These are phyloP conservation scores for Centella asiatica DNA, from an alignment of 129 eudicot genomes.

Conservation along the genomic window DNA sequence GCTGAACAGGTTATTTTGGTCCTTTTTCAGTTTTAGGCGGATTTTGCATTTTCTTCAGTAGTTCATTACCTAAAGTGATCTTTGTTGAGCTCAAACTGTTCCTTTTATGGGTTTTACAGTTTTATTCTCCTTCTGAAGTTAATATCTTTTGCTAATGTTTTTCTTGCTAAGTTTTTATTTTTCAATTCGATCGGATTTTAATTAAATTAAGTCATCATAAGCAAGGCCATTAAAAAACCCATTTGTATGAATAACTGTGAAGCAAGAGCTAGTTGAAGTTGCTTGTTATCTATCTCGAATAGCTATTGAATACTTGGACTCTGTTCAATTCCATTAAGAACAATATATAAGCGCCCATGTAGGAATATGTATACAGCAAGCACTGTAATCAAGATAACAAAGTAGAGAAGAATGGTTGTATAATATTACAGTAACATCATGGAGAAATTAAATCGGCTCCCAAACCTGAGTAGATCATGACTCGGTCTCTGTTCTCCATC, in stretches of 20 bases:
- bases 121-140: too few relatives aligned
- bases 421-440: slow-evolving; percentile 79
- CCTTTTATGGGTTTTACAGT: too few relatives aligned
- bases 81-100: too few relatives aligned
- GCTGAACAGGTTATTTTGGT: too few relatives aligned
- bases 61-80: too few relatives aligned
- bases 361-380: slow-evolving; percentile 86
- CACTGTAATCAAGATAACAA: slow-evolving; percentile 80
- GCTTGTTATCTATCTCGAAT: slow-evolving; percentile 57
- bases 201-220: too few relatives aligned
- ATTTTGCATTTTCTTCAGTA: too few relatives aligned
- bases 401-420: slow-evolving; percentile 82
- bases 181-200: too few relatives aligned
- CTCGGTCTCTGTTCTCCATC: slow-evolving; percentile 87
- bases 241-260: slow-evolving; percentile 90
- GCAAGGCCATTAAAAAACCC: slow-evolving; percentile 87
- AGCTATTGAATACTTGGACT: slow-evolving; percentile 50
- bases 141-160: too few relatives aligned
- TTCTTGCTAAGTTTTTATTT: too few relatives aligned
- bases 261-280: slow-evolving; percentile 86
- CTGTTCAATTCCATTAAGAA: slow-evolving; percentile 82
- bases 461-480: slow-evolving; percentile 77
- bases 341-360: slow-evolving; percentile 86
- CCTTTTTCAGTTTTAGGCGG: too few relatives aligned
- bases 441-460: slow-evolving; percentile 88